Base-by-base conservation (phyloP, 345 rosid species). In the Citrus hindsii region DNA sequence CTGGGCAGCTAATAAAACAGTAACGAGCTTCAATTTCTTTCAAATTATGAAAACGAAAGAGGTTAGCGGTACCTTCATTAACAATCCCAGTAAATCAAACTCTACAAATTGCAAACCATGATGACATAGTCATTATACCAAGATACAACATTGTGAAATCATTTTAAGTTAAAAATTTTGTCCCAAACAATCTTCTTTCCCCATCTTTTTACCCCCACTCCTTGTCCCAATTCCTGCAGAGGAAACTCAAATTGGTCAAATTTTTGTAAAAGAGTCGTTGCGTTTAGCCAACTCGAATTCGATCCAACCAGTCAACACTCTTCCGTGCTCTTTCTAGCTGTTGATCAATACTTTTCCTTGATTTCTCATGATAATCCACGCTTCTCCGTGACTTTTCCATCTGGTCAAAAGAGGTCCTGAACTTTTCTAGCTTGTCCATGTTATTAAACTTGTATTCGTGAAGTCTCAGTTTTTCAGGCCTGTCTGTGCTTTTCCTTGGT, bases 301-400 rank as follows among this genome's bases (percentile, higher is more conserved):
- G 81, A 74, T 87, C 92, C 82, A 89, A 80, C 90, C 90, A 89
- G 77, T 95, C 98, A 1, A 93, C 96, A 22, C 99, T 93, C 86
- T 89, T 95, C 72, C 98, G 87, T 33, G 88, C 96, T 80, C 86
- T 90, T 72, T 93, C 96, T 5, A 91, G 24, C 87, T 87, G 93
- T 33, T 82, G 82, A 32, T 91, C 93, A 3, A 83, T 80, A 82
- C 85, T 82, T 82, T 73, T 87, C 86, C 92, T 88, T 9, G 97
- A 85, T 76, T 88, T 95, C 76, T 92, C 98, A 67, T 86, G 86
- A 84, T 84, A 93, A 67, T 93, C 99, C 64, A 93, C 92, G n/a
- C 99, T 95, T 81, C 98, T 91, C 80, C 99, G 80, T 4, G 99
- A 90, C 79, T 93, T 88, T 85, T 93, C 98, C 90, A 91, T 84